A percentile compares a stretch with the other conserved stretches of the same genome.
These are phyloP conservation scores for Fusarium piperis DNA, from an alignment of 2,329 filamentous ascomycete species.

Conservation along the genomic window DNA sequence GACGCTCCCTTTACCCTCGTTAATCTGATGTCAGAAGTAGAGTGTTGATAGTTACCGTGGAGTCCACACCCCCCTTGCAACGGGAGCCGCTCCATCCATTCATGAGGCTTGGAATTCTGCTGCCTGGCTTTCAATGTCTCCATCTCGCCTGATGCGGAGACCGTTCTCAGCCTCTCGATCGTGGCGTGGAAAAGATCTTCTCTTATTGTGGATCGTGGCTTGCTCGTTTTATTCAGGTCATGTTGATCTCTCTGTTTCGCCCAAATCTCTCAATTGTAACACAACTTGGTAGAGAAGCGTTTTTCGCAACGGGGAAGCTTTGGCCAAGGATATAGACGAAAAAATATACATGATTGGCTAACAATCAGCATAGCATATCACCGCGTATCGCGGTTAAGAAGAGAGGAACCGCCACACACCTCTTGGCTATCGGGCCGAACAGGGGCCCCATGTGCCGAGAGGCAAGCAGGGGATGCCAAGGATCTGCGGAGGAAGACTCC, in stretches of 20 bases:
- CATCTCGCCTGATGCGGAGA: background rate
- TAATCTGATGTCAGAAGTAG: background rate
- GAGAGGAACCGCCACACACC: background rate
- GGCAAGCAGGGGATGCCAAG: constrained; percentile 1
- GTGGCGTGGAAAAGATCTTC: background rate
- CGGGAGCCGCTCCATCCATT: constrained; percentile 32
- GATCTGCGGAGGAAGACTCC: constrained; percentile 13
- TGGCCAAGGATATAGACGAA: background rate
- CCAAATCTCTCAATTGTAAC: background rate
- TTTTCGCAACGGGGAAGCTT: background rate
- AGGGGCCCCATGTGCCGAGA: constrained; percentile 24
- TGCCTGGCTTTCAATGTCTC: constrained; percentile 37
- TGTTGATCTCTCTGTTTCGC: background rate
- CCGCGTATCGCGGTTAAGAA: constrained; percentile 9
- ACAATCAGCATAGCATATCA: background rate
- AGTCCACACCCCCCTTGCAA: background rate
- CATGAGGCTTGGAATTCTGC: constrained; percentile 43
- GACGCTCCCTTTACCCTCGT: background rate
- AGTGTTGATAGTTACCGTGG: background rate
- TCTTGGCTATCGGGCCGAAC: constrained; percentile 26
- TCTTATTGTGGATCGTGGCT: background rate
- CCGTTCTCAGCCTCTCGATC: background rate
- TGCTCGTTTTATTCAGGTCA: background rate
- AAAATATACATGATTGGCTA: constrained; percentile 1
- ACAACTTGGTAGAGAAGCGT: background rate